Conservation (phyloP, 495 filamentous ascomycete species). For the Penicillium herquei region DNA sequence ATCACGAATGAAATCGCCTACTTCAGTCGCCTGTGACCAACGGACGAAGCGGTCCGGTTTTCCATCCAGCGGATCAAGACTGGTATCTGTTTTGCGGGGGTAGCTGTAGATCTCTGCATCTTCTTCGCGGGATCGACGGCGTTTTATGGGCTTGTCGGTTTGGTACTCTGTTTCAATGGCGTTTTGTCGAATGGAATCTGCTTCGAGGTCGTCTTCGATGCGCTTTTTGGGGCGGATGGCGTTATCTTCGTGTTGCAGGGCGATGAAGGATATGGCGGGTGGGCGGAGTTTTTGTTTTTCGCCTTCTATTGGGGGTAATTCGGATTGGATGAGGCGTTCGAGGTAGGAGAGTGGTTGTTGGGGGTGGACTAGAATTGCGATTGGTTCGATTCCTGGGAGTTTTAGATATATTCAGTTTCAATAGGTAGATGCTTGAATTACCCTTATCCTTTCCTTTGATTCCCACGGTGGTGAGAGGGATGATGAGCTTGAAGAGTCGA, state of each 20-base stretch:
- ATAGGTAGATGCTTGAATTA: constrained; percentile 20
- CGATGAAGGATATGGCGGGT: constrained; percentile 75
- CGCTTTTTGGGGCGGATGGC: constrained; percentile 48
- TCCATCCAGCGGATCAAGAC: constrained; percentile 14
- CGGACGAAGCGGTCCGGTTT: constrained; percentile 63
- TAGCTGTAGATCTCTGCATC: constrained; percentile 38
- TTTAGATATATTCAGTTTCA: constrained; percentile 38
- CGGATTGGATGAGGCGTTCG: constrained; percentile 85
- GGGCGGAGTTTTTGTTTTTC: constrained; percentile 61
- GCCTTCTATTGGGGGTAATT: constrained; percentile 68
- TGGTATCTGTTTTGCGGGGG: constrained; percentile 28
- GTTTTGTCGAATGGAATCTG: constrained; percentile 20
- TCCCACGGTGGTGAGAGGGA: constrained; percentile 68
- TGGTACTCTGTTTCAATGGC: constrained; percentile 6
- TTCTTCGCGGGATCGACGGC: constrained; percentile 23
- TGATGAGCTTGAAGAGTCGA: constrained; percentile 81
- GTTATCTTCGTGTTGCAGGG: constrained; percentile 68
- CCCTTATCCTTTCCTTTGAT: constrained; percentile 51
- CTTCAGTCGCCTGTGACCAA: constrained; percentile 88
- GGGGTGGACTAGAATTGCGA: constrained; percentile 86
- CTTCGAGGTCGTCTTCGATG: constrained; percentile 47
- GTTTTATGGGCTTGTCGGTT: constrained; percentile 7
- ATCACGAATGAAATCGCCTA: constrained; percentile 94
- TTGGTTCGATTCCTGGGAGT: constrained; percentile 64
- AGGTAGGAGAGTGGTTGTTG: constrained; percentile 92